A percentile compares a stretch with the other conserved stretches of the same genome.
These are phyloP conservation scores for Westerdykella aurantiaca DNA, from an alignment of 2,329 filamentous ascomycete genomes.

Conservation along the genomic window DNA sequence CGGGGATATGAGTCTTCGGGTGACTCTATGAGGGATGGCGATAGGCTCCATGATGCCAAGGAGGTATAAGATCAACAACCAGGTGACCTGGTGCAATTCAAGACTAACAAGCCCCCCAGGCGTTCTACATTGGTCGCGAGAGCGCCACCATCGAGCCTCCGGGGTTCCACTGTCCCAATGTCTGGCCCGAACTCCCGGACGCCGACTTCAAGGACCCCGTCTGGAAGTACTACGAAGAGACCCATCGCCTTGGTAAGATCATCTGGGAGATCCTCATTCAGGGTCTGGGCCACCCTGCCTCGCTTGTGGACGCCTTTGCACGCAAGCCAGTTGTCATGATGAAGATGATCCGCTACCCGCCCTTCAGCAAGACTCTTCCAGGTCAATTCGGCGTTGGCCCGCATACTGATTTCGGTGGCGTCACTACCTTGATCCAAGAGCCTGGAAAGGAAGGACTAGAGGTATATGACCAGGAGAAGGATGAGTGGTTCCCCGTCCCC, in stretches of 20 bases:
- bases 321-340: conserved; percentile 6
- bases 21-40: conserved; percentile 5
- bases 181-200: conserved; percentile 5
- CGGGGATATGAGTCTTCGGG: conserved; percentile 8
- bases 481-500: conserved; percentile 2
- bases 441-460: background rate
- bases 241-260: conserved; percentile 2
- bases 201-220: conserved; percentile 3
- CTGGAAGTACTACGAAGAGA: conserved; percentile 4
- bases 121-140: conserved; percentile 7
- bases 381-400: conserved; percentile 10
- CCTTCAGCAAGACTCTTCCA: conserved; percentile 2
- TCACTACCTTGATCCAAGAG: conserved; percentile 12
- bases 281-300: conserved; percentile 4
- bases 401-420: conserved; percentile 15
- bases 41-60: conserved; percentile 11
- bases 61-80: conserved; percentile 3
- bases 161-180: conserved; percentile 7
- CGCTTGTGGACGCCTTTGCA: conserved; percentile 6
- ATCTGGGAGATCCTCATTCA: conserved; percentile 6
- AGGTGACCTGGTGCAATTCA: no score
- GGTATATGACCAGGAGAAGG: background rate
- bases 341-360: conserved; percentile 10
- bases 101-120: background rate
- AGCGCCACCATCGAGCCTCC: conserved; percentile 3